Evolutionary conservation across 2,329 filamentous ascomycete species (phyloP).

Genomic region (Pseudogymnoascus sp.): DNA sequence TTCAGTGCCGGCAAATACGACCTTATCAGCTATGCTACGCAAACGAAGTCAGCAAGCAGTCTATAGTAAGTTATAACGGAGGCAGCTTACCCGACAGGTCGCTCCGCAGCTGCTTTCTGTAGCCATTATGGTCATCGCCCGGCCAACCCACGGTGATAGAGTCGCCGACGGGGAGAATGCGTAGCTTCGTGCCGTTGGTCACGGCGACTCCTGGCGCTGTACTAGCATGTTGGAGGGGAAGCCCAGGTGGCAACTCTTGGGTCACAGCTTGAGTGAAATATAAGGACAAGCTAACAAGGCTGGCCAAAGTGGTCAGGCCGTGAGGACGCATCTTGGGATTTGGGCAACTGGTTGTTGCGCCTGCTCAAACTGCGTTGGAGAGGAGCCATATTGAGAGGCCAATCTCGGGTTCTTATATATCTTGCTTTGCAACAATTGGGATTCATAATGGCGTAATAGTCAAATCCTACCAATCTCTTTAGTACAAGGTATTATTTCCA

Average conservation of each 20-base stretch:
- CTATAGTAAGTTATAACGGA: neutral
- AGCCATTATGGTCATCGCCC: conserved; percentile 31
- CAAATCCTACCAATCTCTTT: neutral
- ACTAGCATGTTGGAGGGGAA: neutral
- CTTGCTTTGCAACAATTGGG: neutral
- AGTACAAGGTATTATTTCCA: neutral
- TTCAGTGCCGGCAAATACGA: conserved; percentile 29
- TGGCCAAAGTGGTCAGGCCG: neutral
- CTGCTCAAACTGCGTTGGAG: neutral
- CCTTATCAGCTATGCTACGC: conserved; percentile 12
- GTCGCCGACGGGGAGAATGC: conserved; percentile 31
- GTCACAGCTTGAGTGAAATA: neutral
- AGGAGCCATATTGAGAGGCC: neutral
- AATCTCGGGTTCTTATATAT: neutral
- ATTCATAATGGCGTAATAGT: neutral
- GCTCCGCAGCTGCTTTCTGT: conserved; percentile 27
- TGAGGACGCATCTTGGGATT: neutral
- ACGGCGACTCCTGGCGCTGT: neutral
- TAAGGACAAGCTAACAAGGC: neutral
- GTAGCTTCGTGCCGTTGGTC: conserved; percentile 11
- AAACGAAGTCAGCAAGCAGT: neutral
- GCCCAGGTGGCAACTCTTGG: neutral
- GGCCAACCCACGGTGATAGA: conserved; percentile 33
- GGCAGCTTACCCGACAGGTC: conserved; percentile 19
- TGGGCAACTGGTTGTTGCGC: neutral